A percentile compares a stretch with the other conserved stretches of the same genome.
These are phyloP conservation scores for Metschnikowia rubicola DNA, from an alignment of 805 yeast species.

Conservation along the genomic window DNA sequence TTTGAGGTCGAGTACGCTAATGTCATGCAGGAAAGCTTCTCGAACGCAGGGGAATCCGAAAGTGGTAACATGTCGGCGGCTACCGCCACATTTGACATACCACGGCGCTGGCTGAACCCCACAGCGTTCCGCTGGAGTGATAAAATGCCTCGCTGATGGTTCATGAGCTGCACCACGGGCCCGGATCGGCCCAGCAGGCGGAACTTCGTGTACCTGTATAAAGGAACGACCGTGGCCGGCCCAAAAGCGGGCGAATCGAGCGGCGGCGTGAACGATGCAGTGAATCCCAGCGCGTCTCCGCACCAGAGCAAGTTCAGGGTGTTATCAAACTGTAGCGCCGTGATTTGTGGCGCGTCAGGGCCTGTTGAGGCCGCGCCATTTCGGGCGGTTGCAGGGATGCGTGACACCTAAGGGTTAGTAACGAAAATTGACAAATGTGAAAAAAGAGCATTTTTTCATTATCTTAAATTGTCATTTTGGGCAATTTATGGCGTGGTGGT, in stretches of 20 bases:
- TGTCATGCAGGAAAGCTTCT: slow-evolving; percentile 31
- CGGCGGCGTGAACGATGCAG: slow-evolving; percentile 32
- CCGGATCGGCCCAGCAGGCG: slow-evolving; percentile 17
- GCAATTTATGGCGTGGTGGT: too few relatives aligned
- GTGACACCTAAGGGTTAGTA: slow-evolving; percentile 29
- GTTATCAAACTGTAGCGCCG: slow-evolving; percentile 55
- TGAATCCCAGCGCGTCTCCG: slow-evolving; percentile 62
- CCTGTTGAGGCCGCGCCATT: slow-evolving; percentile 5
- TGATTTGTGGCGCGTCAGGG: slow-evolving; percentile 17
- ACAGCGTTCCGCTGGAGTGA: slow-evolving; percentile 31
- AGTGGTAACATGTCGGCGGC: slow-evolving; percentile 11
- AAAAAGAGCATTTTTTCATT: too few relatives aligned
- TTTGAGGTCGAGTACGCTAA: slow-evolving; percentile 27
- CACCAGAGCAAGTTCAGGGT: slow-evolving; percentile 80
- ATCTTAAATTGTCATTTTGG: too few relatives aligned
- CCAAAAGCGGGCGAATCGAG: slow-evolving; percentile 12
- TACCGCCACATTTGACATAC: slow-evolving; percentile 22
- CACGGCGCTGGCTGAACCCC: slow-evolving; percentile 35
- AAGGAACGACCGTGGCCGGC: slow-evolving; percentile 16
- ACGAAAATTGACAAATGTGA: not conserved
- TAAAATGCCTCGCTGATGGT: slow-evolving; percentile 33
- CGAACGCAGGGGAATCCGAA: slow-evolving; percentile 15
- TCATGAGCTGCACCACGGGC: slow-evolving; percentile 28
- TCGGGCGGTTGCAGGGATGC: slow-evolving; percentile 22
- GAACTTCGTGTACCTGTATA: slow-evolving; percentile 38